Evolutionary conservation across 345 rosid genomes (phyloP), one percentile per base, ranked within the genome.

Genomic region (Gossypium ekmanianum): DNA sequence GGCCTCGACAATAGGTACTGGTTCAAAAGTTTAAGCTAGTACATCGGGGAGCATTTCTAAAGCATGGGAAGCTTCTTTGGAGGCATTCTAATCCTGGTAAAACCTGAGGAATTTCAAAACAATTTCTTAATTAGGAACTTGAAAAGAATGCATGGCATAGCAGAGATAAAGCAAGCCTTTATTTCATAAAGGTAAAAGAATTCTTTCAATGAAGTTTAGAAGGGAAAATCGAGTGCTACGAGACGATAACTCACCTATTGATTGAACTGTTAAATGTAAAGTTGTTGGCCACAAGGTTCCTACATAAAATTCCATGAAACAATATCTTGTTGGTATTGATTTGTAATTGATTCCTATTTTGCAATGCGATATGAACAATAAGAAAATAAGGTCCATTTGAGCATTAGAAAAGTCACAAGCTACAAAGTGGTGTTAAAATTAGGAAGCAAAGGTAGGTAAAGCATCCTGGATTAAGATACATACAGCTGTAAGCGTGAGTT

Each of bases 281-380:
- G 78, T 75, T 75, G 78, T 84, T 84, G 62, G 77, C 87, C 44
- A 70, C 80, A 3, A 84, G 64, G 59, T 81, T 84, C 83, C 87
- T 84, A 41, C 73, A 77, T 18, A 65, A 41, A 45, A n/a, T 41
- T 58, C 17, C 74, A 79, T 24, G 68, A 20, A 24, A 59, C 10
- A 50, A 54, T 51, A 11, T 34, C 59, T 63, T 50, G 9, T 29
- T 7, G 66, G 16, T 3, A 13, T 6, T 27, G 18, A 27, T 29
- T 61, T 61, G 45, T 44, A 14, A 29, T 29, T 27, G 4, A 8
- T 61, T 29, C 20, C 13, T 16, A 5, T 29, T 29, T 7, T 13
- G 8, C 20, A 29, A 3, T 47, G 29, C 7, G 39, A 24, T 66
- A 44, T 66, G 29, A 11, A 45, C 14, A 18, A 3, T 65, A 5